Base-by-base conservation (phyloP, 2,329 filamentous ascomycete genomes). In the Fusarium sp. region DNA sequence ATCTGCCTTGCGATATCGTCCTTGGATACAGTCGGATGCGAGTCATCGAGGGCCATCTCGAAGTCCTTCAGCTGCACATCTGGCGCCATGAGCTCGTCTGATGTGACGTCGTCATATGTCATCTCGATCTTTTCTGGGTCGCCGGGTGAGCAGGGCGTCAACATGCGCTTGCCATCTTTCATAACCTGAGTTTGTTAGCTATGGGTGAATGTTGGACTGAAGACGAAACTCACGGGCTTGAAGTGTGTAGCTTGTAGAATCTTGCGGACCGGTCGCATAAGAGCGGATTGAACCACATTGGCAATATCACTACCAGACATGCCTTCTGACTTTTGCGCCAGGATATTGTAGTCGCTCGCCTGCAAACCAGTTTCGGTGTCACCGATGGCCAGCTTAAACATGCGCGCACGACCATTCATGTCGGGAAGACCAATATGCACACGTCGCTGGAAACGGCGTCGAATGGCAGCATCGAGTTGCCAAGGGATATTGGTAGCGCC, bases 241-340 rank as follows among this genome's bases (percentile, higher is more conserved):
- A 98, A 99, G 82, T 99, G 96, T 53, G 96, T 99, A 19, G 96
- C 95, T 67, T 94, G 97, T 78, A 98, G 91, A 71, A 99, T 98
- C 81, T 97, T 96, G 65, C 96, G 87, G 65, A 99, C 92, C 3
- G 96, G 96, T 76, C 97, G 94, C 96, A 99, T 99, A 39, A 99
- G 83, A 1, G 96, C 96, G 77, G 96, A 92, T 79, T 99, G 96
- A 20, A 98, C 96, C 5, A 93, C 94, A 76, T 98, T 98, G 75
- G 87, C 89, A 73, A 99, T 98, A 87, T 99, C 96, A 67, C 92
- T 96, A 35, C 96, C 96, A 0, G 94, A 97, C 80, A 97, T 99
- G 1, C 96, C 96, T 62, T 98, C 95, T 51, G 93, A 94, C 75
- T 95, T 83, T 73, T 92, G 86, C 4, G 92, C 94, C 67, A 99